A percentile compares a stretch with the other conserved stretches of the same genome.
Conservation (phyloP, 1,284 basidiomycete species). For the Rhodofomes roseus region DNA sequence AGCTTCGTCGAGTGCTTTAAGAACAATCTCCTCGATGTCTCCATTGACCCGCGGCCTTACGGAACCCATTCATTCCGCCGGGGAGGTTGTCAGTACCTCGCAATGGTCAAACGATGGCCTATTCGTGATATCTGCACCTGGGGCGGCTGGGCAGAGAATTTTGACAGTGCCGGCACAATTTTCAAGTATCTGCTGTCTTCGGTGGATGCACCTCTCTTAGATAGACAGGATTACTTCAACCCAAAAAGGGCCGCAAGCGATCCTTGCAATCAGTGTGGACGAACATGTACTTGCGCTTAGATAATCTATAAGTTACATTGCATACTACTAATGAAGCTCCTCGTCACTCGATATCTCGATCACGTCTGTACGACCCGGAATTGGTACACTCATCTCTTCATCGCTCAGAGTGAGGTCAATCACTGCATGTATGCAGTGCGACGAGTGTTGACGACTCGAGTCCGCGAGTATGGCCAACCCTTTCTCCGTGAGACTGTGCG, state of each 20-base stretch:
- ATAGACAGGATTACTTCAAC: background rate
- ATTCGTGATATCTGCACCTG: background rate
- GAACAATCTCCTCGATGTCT: background rate
- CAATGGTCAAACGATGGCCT: background rate
- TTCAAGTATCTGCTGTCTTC: background rate
- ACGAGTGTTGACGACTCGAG: slow-evolving; percentile 27
- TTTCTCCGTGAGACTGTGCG: slow-evolving; percentile 60
- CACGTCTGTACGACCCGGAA: background rate
- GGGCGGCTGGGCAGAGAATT: background rate
- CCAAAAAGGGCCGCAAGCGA: background rate
- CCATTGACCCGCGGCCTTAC: background rate
- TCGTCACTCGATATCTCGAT: background rate
- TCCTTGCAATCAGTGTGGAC: background rate
- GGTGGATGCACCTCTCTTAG: background rate
- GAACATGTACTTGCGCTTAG: background rate
- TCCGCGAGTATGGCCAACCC: slow-evolving; percentile 52
- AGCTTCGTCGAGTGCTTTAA: background rate
- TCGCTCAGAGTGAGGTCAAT: background rate
- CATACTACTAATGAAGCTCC: background rate
- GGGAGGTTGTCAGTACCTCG: background rate
- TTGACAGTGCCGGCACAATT: background rate
- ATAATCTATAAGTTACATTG: background rate
- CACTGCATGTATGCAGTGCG: slow-evolving; percentile 26
- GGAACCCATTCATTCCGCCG: background rate
- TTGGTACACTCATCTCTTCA: background rate